A percentile compares a stretch with the other conserved stretches of the same genome.
phyloP scores from a whole-genome alignment of 192 early-diverging fungal species.

The Chytriomyces sp. region DNA sequence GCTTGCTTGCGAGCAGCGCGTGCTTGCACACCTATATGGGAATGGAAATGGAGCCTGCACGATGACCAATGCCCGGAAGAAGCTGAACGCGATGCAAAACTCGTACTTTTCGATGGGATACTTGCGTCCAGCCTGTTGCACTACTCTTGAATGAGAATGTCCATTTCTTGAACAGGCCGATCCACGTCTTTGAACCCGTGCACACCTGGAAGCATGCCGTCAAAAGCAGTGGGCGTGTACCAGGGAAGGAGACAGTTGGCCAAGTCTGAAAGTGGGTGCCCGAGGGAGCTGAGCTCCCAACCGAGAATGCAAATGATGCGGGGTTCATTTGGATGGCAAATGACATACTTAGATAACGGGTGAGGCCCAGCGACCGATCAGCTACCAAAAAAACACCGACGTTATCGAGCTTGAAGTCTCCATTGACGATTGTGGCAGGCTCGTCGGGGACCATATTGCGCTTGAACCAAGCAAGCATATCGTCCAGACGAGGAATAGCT shows the following conservation, averaged over 20 bases:
- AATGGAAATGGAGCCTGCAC: conserved; percentile 56
- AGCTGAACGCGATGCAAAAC: conserved; percentile 83
- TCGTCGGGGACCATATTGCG: conserved; percentile 70
- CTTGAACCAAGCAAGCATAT: conserved; percentile 77
- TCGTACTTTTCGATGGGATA: conserved; percentile 81
- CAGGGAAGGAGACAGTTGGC: conserved; percentile 82
- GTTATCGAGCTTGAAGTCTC: conserved; percentile 88
- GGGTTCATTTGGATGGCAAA: conserved; percentile 73
- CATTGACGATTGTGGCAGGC: conserved; percentile 79
- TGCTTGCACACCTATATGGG: conserved; percentile 88
- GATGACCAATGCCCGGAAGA: conserved; percentile 71
- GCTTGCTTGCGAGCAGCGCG: conserved; percentile 85
- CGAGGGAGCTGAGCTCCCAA: conserved; percentile 86
- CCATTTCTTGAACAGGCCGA: conserved; percentile 60
- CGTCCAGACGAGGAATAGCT: conserved; percentile 64
- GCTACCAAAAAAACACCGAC: conserved; percentile 19
- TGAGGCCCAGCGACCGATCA: background rate
- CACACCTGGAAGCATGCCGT: background rate
- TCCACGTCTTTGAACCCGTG: conserved; percentile 25
- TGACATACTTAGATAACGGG: conserved; percentile 32
- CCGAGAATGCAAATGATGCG: conserved; percentile 86
- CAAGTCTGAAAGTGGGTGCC: conserved; percentile 88
- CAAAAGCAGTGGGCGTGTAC: conserved; percentile 38
- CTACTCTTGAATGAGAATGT: conserved; percentile 73
- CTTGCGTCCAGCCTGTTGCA: conserved; percentile 59